A percentile compares a stretch with the other conserved stretches of the same genome.
Conservation (phyloP, 306 rosid genomes). For the Castanea sativa region DNA sequence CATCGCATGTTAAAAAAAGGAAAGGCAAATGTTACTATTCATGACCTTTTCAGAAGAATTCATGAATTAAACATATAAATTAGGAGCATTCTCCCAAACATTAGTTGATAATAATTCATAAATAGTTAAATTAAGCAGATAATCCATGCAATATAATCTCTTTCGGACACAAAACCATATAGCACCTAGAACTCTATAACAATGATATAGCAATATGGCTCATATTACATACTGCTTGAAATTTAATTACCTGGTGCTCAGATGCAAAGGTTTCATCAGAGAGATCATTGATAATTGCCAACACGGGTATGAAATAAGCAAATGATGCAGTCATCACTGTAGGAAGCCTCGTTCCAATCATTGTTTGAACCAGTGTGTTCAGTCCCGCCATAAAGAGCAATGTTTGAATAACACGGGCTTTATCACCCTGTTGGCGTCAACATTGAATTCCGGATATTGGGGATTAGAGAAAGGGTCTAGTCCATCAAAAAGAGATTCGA, state of each 20-base stretch:
- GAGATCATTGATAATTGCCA: conserved; percentile 67
- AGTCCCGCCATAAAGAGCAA: conserved; percentile 77
- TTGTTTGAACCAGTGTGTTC: conserved; percentile 80
- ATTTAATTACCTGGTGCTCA: conserved; percentile 62
- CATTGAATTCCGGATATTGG: background rate
- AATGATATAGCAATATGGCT: background rate
- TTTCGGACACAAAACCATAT: background rate
- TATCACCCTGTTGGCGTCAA: conserved; percentile 60
- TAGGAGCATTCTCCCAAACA: background rate
- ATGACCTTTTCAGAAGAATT: background rate
- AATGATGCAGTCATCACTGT: conserved; percentile 75
- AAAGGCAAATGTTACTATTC: background rate
- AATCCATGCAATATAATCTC: background rate
- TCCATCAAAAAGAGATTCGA: background rate
- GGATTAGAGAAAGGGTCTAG: background rate
- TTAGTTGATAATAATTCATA: too few relatives aligned
- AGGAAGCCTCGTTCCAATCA: conserved; percentile 89
- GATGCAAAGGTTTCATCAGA: conserved; percentile 41
- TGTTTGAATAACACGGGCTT: conserved; percentile 86
- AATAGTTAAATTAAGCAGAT: background rate
- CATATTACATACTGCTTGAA: background rate
- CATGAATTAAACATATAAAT: background rate
- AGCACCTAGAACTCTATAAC: background rate
- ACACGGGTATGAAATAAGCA: conserved; percentile 61
- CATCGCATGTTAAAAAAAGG: background rate